These are phyloP conservation scores for Pyrus bretschneideri DNA, from an alignment of 306 rosid genomes.

Conservation along the genomic window DNA sequence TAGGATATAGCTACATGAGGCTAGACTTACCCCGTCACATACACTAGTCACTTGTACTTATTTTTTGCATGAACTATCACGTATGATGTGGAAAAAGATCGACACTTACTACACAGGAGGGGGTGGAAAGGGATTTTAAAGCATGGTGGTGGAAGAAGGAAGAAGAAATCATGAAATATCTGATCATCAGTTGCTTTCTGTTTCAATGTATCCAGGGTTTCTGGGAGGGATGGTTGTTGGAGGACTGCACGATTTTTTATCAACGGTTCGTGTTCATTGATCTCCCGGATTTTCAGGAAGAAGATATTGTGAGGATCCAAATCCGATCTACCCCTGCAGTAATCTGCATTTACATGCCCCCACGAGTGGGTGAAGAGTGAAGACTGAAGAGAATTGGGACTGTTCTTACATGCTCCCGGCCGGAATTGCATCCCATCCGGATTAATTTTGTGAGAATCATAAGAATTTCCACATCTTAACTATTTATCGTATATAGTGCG, in stretches of 20 bases:
- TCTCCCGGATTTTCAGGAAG: accelerated
- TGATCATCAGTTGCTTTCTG: not conserved
- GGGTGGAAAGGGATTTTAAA: not conserved
- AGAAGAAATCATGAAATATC: not conserved
- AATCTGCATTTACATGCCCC: not conserved
- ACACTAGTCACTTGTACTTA: not conserved
- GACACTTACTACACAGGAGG: not conserved
- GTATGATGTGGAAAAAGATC: not conserved
- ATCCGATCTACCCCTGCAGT: too few species aligned
- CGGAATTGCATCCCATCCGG: too few species aligned
- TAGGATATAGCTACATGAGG: not conserved
- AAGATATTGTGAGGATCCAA: too few species aligned
- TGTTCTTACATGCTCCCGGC: not conserved
- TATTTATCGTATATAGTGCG: too few species aligned
- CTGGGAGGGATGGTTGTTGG: not conserved
- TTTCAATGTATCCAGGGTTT: not conserved
- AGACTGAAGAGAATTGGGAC: not conserved
- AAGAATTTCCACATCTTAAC: too few species aligned
- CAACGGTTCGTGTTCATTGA: too few species aligned
- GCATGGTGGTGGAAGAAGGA: not conserved
- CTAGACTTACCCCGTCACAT: not conserved
- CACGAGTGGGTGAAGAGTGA: not conserved
- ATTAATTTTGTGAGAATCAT: too few species aligned
- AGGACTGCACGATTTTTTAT: not conserved
- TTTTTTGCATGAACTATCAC: slow-evolving; percentile 46